Percentiles rank a stretch among this genome's conserved stretches.
Conservation (phyloP, 306 rosid genomes). For the Chamaecrista fasciculata region DNA sequence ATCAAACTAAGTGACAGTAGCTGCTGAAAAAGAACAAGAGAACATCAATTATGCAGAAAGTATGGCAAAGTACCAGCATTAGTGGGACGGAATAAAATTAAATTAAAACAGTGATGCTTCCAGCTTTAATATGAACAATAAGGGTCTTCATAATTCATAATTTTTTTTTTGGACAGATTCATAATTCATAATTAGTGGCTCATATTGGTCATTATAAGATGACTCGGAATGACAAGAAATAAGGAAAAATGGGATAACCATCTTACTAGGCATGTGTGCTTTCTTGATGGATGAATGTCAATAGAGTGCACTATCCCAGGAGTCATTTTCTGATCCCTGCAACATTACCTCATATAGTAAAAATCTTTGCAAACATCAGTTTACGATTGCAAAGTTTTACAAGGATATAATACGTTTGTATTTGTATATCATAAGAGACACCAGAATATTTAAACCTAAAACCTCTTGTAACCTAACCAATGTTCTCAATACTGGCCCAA, state of each 20-base stretch:
- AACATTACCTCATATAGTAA: conserved; percentile 33
- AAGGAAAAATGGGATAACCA: conserved; percentile 21
- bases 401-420: not conserved
- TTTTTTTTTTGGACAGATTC: no score
- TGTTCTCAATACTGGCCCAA: not conserved
- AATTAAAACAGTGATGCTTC: not conserved
- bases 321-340: conserved; percentile 62
- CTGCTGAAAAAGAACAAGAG: not conserved
- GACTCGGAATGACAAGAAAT: not conserved
- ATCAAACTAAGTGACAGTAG: not conserved
- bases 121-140: not conserved
- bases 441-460: not conserved
- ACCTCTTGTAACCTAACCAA: not conserved
- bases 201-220: not conserved
- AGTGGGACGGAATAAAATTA: not conserved
- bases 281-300: conserved; percentile 87
- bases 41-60: not conserved
- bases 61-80: not conserved
- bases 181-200: not conserved
- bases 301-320: conserved; percentile 86
- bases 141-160: not conserved
- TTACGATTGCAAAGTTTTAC: not conserved
- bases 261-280: conserved; percentile 84
- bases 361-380: not conserved
- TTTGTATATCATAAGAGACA: not conserved